Evolutionary conservation across 1,284 basidiomycete species (phyloP).

Genomic region (Pterula multifida): DNA sequence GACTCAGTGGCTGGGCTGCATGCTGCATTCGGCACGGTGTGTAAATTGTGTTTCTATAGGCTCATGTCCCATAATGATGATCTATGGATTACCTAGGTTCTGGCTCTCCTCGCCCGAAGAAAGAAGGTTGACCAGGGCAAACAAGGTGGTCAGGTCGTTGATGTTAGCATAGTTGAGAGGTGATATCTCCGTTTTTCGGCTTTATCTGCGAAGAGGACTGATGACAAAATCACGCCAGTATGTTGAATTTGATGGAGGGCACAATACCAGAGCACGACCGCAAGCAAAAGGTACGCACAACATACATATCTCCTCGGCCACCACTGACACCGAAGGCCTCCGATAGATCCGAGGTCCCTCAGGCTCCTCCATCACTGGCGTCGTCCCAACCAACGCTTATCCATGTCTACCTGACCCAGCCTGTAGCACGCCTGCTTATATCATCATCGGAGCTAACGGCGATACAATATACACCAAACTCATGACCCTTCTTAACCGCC

Average conservation of each 20-base stretch:
- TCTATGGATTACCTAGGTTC: constrained; percentile 30
- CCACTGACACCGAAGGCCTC: background rate
- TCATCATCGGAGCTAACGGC: constrained; percentile 61
- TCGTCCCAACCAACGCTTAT: constrained; percentile 63
- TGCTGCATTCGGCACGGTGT: constrained; percentile 59
- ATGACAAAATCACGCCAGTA: constrained; percentile 24
- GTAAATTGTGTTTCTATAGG: constrained; percentile 12
- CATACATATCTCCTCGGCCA: background rate
- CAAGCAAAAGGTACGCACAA: constrained; percentile 38
- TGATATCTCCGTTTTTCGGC: constrained; percentile 10
- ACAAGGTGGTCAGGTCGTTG: constrained; percentile 43
- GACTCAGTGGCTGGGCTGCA: constrained; percentile 61
- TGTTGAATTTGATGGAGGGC: constrained; percentile 67
- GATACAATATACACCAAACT: constrained; percentile 56
- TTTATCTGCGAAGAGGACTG: background rate
- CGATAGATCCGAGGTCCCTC: constrained; percentile 59
- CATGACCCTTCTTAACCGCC: constrained; percentile 45
- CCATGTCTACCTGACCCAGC: constrained; percentile 41
- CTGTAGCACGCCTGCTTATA: constrained; percentile 33
- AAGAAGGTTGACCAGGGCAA: constrained; percentile 24
- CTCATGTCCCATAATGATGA: background rate
- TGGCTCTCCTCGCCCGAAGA: constrained; percentile 55
- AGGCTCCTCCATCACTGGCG: constrained; percentile 60
- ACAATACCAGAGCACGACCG: constrained; percentile 67
- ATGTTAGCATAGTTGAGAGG: constrained; percentile 67